Conservation (phyloP, 1,139 yeast genomes). For the Saccharomyces hybrid region DNA sequence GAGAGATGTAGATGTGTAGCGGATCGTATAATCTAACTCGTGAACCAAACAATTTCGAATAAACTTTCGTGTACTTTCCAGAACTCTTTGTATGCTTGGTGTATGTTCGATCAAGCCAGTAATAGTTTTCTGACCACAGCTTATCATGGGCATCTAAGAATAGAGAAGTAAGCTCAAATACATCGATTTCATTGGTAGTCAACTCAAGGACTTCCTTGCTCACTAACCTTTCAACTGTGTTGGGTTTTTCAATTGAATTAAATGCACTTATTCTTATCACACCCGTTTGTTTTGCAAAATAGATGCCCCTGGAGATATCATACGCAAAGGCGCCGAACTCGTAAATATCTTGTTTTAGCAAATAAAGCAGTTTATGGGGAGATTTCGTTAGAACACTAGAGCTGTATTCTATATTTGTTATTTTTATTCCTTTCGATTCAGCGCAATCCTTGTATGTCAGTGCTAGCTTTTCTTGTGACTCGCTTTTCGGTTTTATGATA, state of each 20-base stretch:
- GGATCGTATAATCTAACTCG: conserved; percentile 56
- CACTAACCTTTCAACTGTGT: conserved; percentile 49
- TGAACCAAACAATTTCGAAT: conserved; percentile 25
- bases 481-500: conserved; percentile 36
- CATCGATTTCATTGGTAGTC: conserved; percentile 48
- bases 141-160: conserved; percentile 45
- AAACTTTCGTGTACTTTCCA: conserved; percentile 24
- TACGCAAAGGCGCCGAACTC: conserved; percentile 62
- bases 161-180: conserved; percentile 34
- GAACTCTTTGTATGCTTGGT: conserved; percentile 29
- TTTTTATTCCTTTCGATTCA: conserved; percentile 25
- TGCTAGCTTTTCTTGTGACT: conserved; percentile 37
- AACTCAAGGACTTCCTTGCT: conserved; percentile 54
- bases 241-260: conserved; percentile 58
- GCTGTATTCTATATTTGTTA: conserved; percentile 32
- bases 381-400: conserved; percentile 33
- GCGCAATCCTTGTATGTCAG: conserved; percentile 31
- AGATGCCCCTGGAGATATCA: conserved; percentile 41
- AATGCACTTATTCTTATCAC: conserved; percentile 57
- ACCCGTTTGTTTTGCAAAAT: conserved; percentile 61
- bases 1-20: conserved; percentile 57
- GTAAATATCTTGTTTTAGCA: conserved; percentile 41
- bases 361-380: conserved; percentile 33
- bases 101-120: conserved; percentile 38
- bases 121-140: conserved; percentile 57